Evolutionary conservation across 2,329 filamentous ascomycete species (phyloP), one percentile per base, ranked within the genome.

Genomic region (Colletotrichum viniferum): DNA sequence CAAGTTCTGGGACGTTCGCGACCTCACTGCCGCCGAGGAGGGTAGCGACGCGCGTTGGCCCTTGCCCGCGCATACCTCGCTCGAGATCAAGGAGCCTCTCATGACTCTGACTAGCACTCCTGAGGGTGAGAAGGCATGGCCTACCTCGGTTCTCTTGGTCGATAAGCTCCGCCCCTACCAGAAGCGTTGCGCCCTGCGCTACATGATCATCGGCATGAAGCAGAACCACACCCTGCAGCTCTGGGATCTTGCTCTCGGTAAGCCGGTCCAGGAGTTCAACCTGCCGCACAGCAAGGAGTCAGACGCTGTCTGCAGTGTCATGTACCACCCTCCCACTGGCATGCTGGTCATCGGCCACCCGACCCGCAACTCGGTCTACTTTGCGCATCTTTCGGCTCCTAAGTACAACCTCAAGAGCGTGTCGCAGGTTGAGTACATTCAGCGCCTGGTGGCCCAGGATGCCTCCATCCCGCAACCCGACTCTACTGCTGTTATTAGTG

Each of bases 181-280:
- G 86, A 98, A 97, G 86, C 94, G 94, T 76, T 94, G 94, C 81
- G 96, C 97, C 63, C 89, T 98, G 77, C 93, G 97, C 77, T 99
- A 99, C 87, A 94, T 99, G 87, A 93, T 99, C 83, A 95, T 99
- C 77, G 97, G 97, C 80, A 95, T 98, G 92, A 98, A 98, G 88
- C 97, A 99, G 85, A 99, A 99, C 85, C 97, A 99, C 86, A 97
- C 96, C 71, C 92, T 99, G 77, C 97, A 99, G 88, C 92, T 99
- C 60, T 99, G 97, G 97, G 97, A 99, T 87, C 92, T 99, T 81
- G 96, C 95, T 56, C 92, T 99, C 38, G 94, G 94, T 79, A 98
- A 98, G 86, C 95, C 96, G 34, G 97, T 99, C 48, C 96, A 99
- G 84, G 97, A 99, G 86, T 93, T 99, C 83, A 97, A 98, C 83